Base-by-base conservation (phyloP, 2,329 filamentous ascomycete species). In the Anisogramma anomala region DNA sequence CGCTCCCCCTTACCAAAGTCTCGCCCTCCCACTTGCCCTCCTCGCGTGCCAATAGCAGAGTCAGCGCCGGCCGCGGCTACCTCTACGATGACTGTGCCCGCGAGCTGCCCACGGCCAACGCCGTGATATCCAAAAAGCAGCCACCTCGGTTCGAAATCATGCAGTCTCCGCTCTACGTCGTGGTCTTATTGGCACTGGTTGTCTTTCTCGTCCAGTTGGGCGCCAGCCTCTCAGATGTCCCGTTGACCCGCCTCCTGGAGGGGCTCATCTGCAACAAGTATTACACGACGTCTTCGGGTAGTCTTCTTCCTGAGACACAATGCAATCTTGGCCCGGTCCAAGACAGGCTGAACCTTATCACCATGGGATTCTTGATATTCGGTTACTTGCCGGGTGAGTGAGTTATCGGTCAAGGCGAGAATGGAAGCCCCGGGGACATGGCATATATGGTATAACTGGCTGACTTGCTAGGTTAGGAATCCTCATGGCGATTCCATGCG, bases 401-500 rank as follows among this genome's bases (percentile, higher is more conserved):
- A n/a, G n/a, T n/a, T n/a, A n/a, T n/a, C n/a, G n/a, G n/a, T n/a
- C n/a, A n/a, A n/a, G n/a, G n/a, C n/a, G n/a, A n/a, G n/a, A n/a
- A n/a, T n/a, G n/a, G n/a, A n/a, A n/a, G n/a, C n/a, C n/a, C n/a
- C n/a, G n/a, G n/a, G n/a, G n/a, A n/a, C n/a, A n/a, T n/a, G n/a
- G n/a, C n/a, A n/a, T n/a, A n/a, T n/a, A n/a, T n/a, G n/a, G n/a
- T n/a, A n/a, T n/a, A n/a, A 6, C 22, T 23, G 9, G 22, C 22
- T 23, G 9, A 23, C 22, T 9, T 6, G 9, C 5, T 9, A 23
- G 5, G 5, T 5, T 9, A 23, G 27, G 13, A 14, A 15, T 14
- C 55, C 52, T 10, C 57, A 33, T 36, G 13, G 39, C 43, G 15
- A 34, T 42, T n/a, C 31, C 32, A 1, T 42, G 28, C 8, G 43